These are phyloP conservation scores for Kitagawia praeruptora DNA, from an alignment of 129 eudicot species.

Conservation along the genomic window DNA sequence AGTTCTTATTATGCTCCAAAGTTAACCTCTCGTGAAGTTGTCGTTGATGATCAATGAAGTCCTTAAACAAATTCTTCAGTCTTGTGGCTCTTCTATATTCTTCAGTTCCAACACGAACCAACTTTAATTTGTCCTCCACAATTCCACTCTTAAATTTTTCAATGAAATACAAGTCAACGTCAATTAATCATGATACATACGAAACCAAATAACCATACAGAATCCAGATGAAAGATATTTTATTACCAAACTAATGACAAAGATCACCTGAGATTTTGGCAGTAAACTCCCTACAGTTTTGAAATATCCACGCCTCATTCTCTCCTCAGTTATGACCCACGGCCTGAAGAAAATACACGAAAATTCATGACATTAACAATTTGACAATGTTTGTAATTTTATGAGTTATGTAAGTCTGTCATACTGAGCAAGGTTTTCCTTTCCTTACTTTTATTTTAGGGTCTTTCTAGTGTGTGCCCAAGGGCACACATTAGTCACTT, in stretches of 20 bases:
- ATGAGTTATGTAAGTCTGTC: background rate
- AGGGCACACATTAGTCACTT: too few relatives aligned
- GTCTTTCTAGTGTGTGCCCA: too few relatives aligned
- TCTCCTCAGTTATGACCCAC: constrained; percentile 46
- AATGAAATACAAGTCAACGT: background rate
- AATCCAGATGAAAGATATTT: background rate
- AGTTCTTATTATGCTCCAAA: constrained; percentile 33
- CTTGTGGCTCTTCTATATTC: constrained; percentile 43
- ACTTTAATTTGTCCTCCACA: constrained; percentile 22
- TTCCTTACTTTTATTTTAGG: background rate
- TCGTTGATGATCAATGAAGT: constrained; percentile 38
- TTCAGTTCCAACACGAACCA: constrained; percentile 44
- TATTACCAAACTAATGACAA: background rate
- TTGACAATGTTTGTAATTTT: background rate
- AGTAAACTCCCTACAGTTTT: constrained; percentile 25
- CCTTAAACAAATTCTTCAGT: constrained; percentile 34
- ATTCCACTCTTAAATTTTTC: constrained; percentile 13
- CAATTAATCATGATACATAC: constrained; percentile 11
- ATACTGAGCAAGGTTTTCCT: background rate
- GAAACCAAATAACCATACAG: background rate
- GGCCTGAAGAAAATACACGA: constrained; percentile 37
- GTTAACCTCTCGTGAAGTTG: constrained; percentile 37
- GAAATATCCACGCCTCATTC: constrained; percentile 24
- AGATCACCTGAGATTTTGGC: constrained; percentile 36
- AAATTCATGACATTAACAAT: background rate